phyloP scores from a whole-genome alignment of 1,284 basidiomycete species.

The Cryptococcus sp. region DNA sequence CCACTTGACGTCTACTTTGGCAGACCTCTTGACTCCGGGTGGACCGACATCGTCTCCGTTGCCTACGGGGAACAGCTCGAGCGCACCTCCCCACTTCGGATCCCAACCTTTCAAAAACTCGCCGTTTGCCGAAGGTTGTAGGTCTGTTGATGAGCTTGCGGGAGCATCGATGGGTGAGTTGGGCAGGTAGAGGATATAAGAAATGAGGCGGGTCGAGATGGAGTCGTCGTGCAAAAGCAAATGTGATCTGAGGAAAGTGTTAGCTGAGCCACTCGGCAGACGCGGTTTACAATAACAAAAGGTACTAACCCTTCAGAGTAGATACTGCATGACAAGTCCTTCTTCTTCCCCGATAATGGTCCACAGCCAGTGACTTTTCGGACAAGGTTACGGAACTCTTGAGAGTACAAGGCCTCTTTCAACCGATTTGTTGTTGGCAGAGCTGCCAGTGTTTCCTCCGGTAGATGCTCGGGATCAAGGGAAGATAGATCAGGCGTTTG shows the following conservation, averaged over 20 bases:
- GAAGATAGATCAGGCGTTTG: conserved; percentile 98
- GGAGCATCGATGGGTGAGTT: conserved; percentile 66
- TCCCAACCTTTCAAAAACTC: conserved; percentile 61
- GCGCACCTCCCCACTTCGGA: conserved; percentile 85
- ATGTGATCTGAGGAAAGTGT: conserved; percentile 64
- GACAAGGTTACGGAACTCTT: conserved; percentile 79
- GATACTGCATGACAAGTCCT: conserved; percentile 93
- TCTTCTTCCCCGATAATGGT: conserved; percentile 83
- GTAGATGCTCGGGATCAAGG: conserved; percentile 68
- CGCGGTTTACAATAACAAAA: not conserved
- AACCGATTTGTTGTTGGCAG: conserved; percentile 77
- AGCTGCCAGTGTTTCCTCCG: conserved; percentile 61
- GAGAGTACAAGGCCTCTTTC: conserved; percentile 89
- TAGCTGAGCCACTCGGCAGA: not conserved
- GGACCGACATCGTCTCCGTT: conserved; percentile 50
- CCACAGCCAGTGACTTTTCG: conserved; percentile 90
- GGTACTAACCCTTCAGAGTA: conserved; percentile 68
- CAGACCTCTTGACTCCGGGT: conserved; percentile 42
- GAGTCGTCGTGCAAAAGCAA: conserved; percentile 98
- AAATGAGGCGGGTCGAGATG: conserved; percentile 90
- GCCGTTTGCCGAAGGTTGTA: conserved; percentile 37
- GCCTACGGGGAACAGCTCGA: conserved; percentile 84
- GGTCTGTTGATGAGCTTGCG: conserved; percentile 22
- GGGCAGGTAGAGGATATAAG: conserved; percentile 97
- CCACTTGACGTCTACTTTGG: conserved; percentile 64